These are phyloP conservation scores for Carpinus fangiana DNA, from an alignment of 306 rosid genomes.

Conservation along the genomic window DNA sequence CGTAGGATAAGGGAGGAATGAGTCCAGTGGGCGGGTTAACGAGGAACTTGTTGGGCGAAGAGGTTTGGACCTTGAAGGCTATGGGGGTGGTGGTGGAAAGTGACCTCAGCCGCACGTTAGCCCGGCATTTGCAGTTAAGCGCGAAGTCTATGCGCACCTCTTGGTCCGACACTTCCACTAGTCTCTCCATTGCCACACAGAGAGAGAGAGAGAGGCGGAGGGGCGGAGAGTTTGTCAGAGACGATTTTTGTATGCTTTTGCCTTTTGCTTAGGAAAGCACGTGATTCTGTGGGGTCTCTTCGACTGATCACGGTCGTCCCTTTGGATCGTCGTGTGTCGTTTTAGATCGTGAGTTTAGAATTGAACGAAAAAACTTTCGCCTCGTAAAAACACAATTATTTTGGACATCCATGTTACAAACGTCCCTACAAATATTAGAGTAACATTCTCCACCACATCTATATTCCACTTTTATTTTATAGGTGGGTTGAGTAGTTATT, in stretches of 20 bases:
- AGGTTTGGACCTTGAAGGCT: constrained; percentile 82
- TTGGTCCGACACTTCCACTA: constrained; percentile 59
- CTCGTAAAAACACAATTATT: too few species aligned
- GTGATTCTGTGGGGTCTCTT: constrained; percentile 22
- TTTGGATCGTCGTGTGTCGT: background rate
- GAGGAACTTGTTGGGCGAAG: constrained; percentile 68
- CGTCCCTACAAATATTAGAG: too few species aligned
- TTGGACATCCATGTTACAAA: too few species aligned
- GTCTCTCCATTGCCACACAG: constrained; percentile 25
- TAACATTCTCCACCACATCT: too few species aligned
- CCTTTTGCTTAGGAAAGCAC: constrained; percentile 1
- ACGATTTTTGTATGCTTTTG: background rate
- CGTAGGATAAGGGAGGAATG: constrained; percentile 52
- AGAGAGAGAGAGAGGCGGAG: too few species aligned
- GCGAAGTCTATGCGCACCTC: constrained; percentile 64
- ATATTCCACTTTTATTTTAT: too few species aligned
- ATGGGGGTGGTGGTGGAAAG: constrained; percentile 37
- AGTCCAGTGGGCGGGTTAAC: constrained; percentile 75
- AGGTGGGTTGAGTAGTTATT: too few species aligned
- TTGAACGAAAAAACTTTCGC: too few species aligned
- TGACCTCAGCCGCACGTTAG: constrained; percentile 57
- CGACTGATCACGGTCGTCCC: background rate
- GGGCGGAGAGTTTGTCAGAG: background rate
- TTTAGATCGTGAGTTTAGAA: background rate
- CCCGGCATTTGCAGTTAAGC: constrained; percentile 62